Percentiles rank a stretch among this genome's conserved stretches.
These are phyloP conservation scores for Alternaria alternata DNA, from an alignment of 2,329 filamentous ascomycete genomes.

Conservation along the genomic window DNA sequence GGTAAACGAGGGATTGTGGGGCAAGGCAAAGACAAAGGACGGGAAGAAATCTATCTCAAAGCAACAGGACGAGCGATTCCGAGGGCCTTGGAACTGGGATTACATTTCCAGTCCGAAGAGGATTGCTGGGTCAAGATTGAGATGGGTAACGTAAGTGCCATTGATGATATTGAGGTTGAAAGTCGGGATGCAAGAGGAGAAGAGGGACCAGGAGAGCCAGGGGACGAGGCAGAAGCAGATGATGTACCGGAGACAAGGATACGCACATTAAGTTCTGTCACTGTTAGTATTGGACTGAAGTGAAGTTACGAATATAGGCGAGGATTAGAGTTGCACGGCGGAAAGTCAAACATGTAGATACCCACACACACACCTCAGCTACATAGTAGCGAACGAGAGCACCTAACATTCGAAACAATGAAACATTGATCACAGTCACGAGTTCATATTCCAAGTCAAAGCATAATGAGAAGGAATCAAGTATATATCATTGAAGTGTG, in stretches of 20 bases:
- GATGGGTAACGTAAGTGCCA: constrained; percentile 69
- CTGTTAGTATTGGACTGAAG: constrained; percentile 42
- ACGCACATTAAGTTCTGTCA: constrained; percentile 43
- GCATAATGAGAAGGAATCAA: constrained; percentile 10
- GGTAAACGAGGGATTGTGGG: constrained; percentile 7
- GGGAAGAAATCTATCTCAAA: constrained; percentile 65
- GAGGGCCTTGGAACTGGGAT: constrained; percentile 68
- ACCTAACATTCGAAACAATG: neutral
- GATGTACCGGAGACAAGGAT: constrained; percentile 54
- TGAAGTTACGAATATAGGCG: constrained; percentile 15
- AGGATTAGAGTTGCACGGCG: neutral
- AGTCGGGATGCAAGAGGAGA: constrained; percentile 4
- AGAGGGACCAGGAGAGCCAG: constrained; percentile 25
- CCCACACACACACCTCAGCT: constrained; percentile 10
- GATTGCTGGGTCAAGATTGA: constrained; percentile 67
- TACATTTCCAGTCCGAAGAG: constrained; percentile 69
- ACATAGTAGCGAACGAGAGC: constrained; percentile 5
- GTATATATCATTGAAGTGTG: constrained; percentile 48
- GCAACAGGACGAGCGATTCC: constrained; percentile 73
- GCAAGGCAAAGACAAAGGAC: constrained; percentile 1
- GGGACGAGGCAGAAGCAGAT: constrained; percentile 34
- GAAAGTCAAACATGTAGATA: neutral
- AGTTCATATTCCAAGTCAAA: neutral
- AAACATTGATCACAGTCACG: neutral
- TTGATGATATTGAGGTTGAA: constrained; percentile 69